Percentiles rank a stretch among this genome's conserved stretches.
Evolutionary conservation across 371 early-diverging fungal genomes (phyloP).

Genomic region (Capillidium heterosporum): DNA sequence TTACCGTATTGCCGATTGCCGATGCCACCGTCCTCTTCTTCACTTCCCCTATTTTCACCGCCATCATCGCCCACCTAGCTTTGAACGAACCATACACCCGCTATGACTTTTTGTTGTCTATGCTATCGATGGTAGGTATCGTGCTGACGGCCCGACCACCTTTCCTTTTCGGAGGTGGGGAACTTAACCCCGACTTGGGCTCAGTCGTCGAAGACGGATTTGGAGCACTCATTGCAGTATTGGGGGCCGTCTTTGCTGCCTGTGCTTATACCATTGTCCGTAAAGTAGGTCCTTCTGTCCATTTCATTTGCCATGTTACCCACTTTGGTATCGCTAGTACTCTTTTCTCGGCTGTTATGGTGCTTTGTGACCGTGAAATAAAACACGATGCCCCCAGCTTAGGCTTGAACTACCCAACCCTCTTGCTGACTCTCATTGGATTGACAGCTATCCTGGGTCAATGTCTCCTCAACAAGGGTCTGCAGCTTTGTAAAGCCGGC

Average conservation of each 20-base stretch:
- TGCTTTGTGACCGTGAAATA: slow-evolving; percentile 7
- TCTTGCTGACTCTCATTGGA: neutral
- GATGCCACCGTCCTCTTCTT: slow-evolving; percentile 68
- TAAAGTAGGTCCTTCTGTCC: slow-evolving; percentile 37
- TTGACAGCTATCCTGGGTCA: slow-evolving; percentile 49
- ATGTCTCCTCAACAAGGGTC: slow-evolving; percentile 45
- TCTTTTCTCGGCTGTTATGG: slow-evolving; percentile 12
- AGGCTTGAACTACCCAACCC: neutral
- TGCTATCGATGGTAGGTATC: slow-evolving; percentile 41
- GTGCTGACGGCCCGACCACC: slow-evolving; percentile 42
- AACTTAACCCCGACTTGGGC: neutral
- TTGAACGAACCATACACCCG: slow-evolving; percentile 42
- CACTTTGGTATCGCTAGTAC: slow-evolving; percentile 47
- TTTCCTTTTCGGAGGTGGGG: slow-evolving; percentile 22
- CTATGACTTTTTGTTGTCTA: slow-evolving; percentile 30
- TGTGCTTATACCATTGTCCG: slow-evolving; percentile 53
- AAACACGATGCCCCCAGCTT: neutral
- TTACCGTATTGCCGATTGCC: slow-evolving; percentile 42
- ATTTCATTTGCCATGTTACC: slow-evolving; percentile 53
- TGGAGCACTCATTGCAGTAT: slow-evolving; percentile 1
- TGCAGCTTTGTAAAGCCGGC: slow-evolving; percentile 58
- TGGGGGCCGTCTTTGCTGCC: slow-evolving; percentile 12
- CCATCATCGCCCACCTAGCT: slow-evolving; percentile 36
- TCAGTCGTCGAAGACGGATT: neutral
- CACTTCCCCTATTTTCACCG: slow-evolving; percentile 54